Base-by-base conservation (phyloP, 1,284 basidiomycete species). In the Trichosporon asahii region DNA sequence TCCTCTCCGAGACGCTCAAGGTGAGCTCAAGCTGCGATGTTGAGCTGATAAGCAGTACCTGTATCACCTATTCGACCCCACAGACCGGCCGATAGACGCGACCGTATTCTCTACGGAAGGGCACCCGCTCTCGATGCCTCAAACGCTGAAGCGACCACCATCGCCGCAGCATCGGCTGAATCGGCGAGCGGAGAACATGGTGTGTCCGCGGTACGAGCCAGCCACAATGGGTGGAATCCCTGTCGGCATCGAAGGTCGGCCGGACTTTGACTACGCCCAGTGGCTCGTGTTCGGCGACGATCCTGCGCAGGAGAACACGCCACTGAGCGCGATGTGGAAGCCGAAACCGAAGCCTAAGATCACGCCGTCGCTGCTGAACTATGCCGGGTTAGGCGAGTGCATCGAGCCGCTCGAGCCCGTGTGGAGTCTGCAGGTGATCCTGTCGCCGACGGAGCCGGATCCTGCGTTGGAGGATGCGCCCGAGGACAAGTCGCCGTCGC, bases 91-190 rank as follows among this genome's bases (percentile, higher is more conserved):
- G 15, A 31, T 61, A 2, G 27, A 61, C 57, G 80, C 81, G 65
- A 91, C 90, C 73, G 91, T 97, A 2, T 91, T 95, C 78, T 93
- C 93, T 1, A 98, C 95, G 0, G 95, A 98, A 82, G 95, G 94
- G 0, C 95, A 98, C 79, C 88, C 94, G n/a, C 85, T 98, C 29
- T 87, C 86, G 21, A 86, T 97, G 21, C 88, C 88, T 0, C 80
- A 74, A 12, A 76, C 87, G 60, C 84, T 88, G 60, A 82, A 90
- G 21, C 69, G 61, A 5, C n/a, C 23, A 3, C 57, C 64, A 6
- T 53, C 61, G 1, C 53, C 35, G 12, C 65, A 73, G 37, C 27
- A 29, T 7, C 57, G 57, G 12, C 15, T 29, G 27, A 67, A 63
- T 40, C 89, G 90, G 31, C 85, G 87, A 35, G 86, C 78, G 33